Evolutionary conservation across 371 early-diverging fungal species (phyloP), one percentile per base, ranked within the genome.

Genomic region (Actinomucor elegans): DNA sequence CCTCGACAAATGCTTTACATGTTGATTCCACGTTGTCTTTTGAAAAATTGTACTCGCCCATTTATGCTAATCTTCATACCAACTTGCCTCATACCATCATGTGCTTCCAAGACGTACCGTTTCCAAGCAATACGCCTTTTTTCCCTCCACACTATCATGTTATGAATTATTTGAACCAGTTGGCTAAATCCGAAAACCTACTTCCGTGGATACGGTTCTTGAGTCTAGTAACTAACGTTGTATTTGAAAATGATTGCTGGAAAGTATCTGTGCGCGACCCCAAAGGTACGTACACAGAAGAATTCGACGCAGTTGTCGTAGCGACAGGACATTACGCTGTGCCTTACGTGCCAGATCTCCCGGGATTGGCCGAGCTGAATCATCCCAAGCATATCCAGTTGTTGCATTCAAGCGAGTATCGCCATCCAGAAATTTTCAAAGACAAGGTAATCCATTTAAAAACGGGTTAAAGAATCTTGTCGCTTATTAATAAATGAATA

Each of bases 11-110:
- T 37, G 66, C 69, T n/a, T 33, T 66, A n/a, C 37, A 55, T n/a
- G 63, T 67, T 1, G 77, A 70, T 32, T 56, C 64, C 18, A 69
- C 77, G 8, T 33, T 51, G 14, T 21, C 49, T 14, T 40, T 41
- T 1, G 27, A 41, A 5, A 11, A 35, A 5, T 24, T 67, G 1
- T 37, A 47, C 12, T 72, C 82, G 1, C 72, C 87, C 9, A 69
- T 87, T 21, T 85, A 87, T 57, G 66, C 68, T 18, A 59, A 69
- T n/a, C 61, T 87, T 3, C 75, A 67, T 36, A 81, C 85, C n/a
- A 87, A 87, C 51, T 55, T 87, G 11, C 81, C 87, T 12, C 71
- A 61, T 3, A 63, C 66, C 18, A 72, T 85, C 14, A 87, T 87
- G 87, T 59, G 66, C 31, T 84, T 68, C 44, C 69, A 73, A 7